phyloP scores from a whole-genome alignment of 345 rosid species.

The Eucalyptus decipiens region DNA sequence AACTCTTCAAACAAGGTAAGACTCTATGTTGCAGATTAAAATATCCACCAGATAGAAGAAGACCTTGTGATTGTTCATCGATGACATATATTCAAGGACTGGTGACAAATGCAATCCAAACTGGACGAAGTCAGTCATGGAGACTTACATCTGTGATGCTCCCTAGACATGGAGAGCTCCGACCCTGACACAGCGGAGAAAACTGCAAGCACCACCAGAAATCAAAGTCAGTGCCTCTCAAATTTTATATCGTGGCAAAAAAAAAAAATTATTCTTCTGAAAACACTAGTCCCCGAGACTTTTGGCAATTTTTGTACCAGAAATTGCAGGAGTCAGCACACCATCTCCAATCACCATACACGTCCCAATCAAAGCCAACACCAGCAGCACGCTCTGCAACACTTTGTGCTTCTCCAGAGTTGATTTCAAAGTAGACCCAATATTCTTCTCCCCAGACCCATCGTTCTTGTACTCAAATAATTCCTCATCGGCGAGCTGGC shows the following conservation, averaged over 20 bases:
- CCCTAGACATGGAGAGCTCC: constrained; percentile 9
- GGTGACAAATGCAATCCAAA: not conserved
- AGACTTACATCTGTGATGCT: constrained; percentile 7
- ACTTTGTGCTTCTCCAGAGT: constrained; percentile 14
- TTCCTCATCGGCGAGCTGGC: constrained; percentile 33
- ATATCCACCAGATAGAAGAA: not conserved
- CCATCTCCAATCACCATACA: constrained; percentile 48
- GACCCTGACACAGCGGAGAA: constrained; percentile 30
- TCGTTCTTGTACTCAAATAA: constrained; percentile 23
- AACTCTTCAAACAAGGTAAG: not conserved
- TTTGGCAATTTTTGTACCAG: constrained; percentile 5
- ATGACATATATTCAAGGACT: not conserved
- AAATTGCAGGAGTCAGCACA: constrained; percentile 36
- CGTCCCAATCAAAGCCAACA: constrained; percentile 31
- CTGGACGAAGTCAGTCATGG: not conserved
- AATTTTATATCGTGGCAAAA: not conserved
- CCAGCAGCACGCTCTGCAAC: constrained; percentile 17
- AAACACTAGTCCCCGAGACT: not conserved
- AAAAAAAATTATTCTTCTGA: not conserved
- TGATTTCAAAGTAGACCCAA: constrained; percentile 14
- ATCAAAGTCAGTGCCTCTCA: not conserved
- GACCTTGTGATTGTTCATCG: not conserved
- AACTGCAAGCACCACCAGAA: constrained; percentile 1
- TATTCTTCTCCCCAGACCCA: not conserved
- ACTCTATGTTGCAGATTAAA: not conserved